Evolutionary conservation across 208 protist genomes (phyloP).

Genomic region (Trypanosoma mega): DNA sequence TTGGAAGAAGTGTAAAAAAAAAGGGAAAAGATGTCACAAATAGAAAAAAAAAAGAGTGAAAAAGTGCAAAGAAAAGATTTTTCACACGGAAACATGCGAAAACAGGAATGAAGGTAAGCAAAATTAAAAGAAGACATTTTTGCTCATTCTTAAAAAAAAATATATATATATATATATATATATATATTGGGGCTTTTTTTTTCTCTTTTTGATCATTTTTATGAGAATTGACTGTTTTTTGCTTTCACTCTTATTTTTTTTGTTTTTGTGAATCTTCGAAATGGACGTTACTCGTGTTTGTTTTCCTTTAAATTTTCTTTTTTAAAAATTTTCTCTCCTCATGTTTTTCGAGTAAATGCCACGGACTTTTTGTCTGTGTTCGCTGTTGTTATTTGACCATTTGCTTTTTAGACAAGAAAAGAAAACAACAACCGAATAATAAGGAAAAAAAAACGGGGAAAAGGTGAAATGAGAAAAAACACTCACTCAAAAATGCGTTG

Average conservation of each 20-base stretch:
- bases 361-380: too few species aligned
- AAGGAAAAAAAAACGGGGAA: too few species aligned
- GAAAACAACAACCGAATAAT: background rate
- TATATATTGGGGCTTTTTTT: too few species aligned
- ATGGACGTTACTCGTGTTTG: background rate
- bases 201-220: too few species aligned
- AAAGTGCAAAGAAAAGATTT: slow-evolving; percentile 1
- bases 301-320: background rate
- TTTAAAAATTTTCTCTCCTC: background rate
- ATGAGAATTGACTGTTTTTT: too few species aligned
- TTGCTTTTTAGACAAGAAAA: too few species aligned
- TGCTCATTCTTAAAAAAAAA: background rate
- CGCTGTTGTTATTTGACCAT: too few species aligned
- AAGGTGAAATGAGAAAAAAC: too few species aligned
- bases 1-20: too few species aligned
- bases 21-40: background rate
- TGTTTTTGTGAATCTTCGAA: background rate
- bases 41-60: background rate
- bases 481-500: too few species aligned
- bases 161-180: background rate
- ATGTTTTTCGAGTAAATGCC: background rate
- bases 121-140: background rate
- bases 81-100: background rate
- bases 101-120: background rate
- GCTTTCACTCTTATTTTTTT: too few species aligned